Evolutionary conservation across 306 rosid species (phyloP).

Genomic region (Quercus cerris): DNA sequence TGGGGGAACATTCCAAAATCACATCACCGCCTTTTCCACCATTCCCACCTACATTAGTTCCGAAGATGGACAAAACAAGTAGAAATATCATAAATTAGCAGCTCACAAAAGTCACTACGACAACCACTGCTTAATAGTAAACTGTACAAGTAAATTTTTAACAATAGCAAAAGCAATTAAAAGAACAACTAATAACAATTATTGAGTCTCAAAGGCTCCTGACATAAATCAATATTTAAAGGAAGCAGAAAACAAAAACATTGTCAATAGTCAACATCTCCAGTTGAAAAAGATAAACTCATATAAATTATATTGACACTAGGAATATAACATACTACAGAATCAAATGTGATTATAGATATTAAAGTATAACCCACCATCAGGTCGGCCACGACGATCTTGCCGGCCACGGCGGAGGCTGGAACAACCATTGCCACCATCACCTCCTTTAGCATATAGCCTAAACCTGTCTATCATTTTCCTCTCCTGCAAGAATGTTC

Average conservation of each 20-base stretch:
- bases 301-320: background rate
- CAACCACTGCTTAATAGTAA: conserved; percentile 4
- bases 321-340: background rate
- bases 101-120: background rate
- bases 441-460: conserved; percentile 80
- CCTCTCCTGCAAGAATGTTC: conserved; percentile 59
- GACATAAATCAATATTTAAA: background rate
- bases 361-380: conserved; percentile 41
- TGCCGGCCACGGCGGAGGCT: conserved; percentile 67
- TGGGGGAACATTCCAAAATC: conserved; percentile 73
- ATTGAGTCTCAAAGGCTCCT: background rate
- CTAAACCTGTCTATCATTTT: conserved; percentile 76
- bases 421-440: conserved; percentile 86
- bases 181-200: background rate
- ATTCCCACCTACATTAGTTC: conserved; percentile 65
- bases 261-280: background rate
- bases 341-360: background rate
- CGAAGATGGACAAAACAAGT: background rate
- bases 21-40: conserved; percentile 96
- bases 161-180: background rate
- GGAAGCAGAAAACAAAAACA: background rate
- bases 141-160: no score
- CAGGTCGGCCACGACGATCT: conserved; percentile 59
- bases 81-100: conserved; percentile 7
- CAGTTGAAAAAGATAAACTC: background rate